Percentiles rank a stretch among this genome's conserved stretches.
phyloP scores from a whole-genome alignment of 169 alveolate genomes.

The Sarcocystis neurona region DNA sequence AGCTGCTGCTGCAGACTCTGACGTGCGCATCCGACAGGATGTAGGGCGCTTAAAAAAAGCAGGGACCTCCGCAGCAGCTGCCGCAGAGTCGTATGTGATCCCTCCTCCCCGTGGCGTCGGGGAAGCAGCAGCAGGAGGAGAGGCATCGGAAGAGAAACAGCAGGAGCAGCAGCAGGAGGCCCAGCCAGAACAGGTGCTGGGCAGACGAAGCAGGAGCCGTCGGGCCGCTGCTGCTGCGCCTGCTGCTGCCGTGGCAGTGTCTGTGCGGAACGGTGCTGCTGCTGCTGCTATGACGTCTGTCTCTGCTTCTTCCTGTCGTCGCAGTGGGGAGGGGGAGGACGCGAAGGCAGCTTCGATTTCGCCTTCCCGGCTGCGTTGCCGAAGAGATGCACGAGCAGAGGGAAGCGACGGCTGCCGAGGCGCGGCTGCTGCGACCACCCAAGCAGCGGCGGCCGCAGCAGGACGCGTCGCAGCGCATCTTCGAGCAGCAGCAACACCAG shows the following conservation, averaged over 20 bases:
- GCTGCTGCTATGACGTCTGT: too few relatives aligned
- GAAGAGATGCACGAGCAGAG: too few relatives aligned
- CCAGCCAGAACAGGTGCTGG: not conserved
- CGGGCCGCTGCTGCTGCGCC: not conserved
- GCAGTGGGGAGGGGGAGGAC: too few relatives aligned
- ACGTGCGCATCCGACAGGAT: not conserved
- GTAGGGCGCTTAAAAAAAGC: not conserved
- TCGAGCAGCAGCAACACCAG: too few relatives aligned
- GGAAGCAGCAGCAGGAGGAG: conserved; percentile 25
- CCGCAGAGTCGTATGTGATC: not conserved
- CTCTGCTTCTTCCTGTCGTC: too few relatives aligned
- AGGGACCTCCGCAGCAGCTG: not conserved
- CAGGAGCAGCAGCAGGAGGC: not conserved
- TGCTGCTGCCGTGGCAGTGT: conserved; percentile 15
- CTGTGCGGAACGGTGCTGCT: too few relatives aligned
- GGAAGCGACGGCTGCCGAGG: too few relatives aligned
- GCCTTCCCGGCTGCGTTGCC: too few relatives aligned
- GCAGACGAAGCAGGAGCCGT: not conserved
- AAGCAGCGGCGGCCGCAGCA: too few relatives aligned
- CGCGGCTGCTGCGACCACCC: too few relatives aligned
- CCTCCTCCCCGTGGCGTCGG: not conserved
- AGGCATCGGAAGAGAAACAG: not conserved
- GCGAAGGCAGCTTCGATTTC: too few relatives aligned
- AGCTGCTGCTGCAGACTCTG: conserved; percentile 4
- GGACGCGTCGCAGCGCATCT: too few relatives aligned